Evolutionary conservation across 495 filamentous ascomycete genomes (phyloP).

Genomic region (Penicillium macrosclerotiorum): DNA sequence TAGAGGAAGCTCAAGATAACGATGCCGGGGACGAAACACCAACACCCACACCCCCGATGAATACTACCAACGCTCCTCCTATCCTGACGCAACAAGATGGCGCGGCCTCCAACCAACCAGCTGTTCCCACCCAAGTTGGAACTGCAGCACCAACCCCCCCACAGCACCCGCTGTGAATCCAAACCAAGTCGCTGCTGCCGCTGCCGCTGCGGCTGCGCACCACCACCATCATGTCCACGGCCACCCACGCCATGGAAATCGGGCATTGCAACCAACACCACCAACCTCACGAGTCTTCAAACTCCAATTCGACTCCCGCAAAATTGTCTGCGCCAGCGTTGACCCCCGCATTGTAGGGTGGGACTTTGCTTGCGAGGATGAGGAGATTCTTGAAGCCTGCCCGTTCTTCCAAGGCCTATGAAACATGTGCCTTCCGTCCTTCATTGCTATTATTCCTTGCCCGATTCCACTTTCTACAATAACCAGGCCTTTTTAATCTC

Average conservation of each 20-base stretch:
- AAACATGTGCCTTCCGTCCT: neutral
- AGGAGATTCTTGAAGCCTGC: slow-evolving; percentile 74
- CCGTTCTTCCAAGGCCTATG: slow-evolving; percentile 64
- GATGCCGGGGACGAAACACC: slow-evolving; percentile 1
- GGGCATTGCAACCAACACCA: neutral
- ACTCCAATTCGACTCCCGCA: slow-evolving; percentile 89
- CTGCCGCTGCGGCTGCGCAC: too few relatives aligned
- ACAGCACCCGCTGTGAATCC: neutral
- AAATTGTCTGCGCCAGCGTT: slow-evolving; percentile 92
- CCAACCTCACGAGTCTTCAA: slow-evolving; percentile 82
- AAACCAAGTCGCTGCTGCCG: slow-evolving; percentile 6
- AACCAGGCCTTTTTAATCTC: neutral
- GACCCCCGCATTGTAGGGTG: slow-evolving; percentile 90
- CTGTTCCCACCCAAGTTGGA: neutral
- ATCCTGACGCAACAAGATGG: neutral
- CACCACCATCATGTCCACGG: slow-evolving; percentile 22
- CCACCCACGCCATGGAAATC: slow-evolving; percentile 12
- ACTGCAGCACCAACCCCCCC: neutral
- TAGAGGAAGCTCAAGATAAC: neutral
- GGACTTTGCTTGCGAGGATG: slow-evolving; percentile 94
- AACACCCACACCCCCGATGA: neutral
- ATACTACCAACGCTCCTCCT: neutral
- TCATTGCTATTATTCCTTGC: neutral
- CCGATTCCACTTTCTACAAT: neutral
- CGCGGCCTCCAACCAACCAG: neutral